These are phyloP conservation scores for Lasiosphaeria ovina DNA, from an alignment of 495 filamentous ascomycete genomes.

Conservation along the genomic window DNA sequence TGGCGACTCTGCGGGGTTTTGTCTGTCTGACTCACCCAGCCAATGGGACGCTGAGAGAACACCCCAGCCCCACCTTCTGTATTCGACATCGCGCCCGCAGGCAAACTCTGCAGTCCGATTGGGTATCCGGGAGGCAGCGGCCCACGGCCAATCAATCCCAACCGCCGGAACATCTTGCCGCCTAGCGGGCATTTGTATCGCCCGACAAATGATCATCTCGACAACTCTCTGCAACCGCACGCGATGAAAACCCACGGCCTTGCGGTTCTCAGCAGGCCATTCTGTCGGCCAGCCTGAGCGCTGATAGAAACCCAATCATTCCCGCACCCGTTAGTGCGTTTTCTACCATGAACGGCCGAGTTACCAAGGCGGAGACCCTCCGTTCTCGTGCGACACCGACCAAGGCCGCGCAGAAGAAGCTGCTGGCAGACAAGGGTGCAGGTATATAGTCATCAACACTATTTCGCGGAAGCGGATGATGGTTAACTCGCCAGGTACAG, in stretches of 20 bases:
- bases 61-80: too few relatives aligned
- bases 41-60: too few relatives aligned
- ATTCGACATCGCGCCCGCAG: too few relatives aligned
- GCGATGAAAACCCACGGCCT: constrained; percentile 17
- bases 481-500: constrained; percentile 19
- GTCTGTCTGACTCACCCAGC: too few relatives aligned
- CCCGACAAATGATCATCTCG: constrained; percentile 8
- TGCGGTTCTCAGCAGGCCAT: constrained; percentile 17
- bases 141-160: neutral
- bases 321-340: constrained; percentile 14
- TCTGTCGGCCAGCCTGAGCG: constrained; percentile 19
- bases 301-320: constrained; percentile 11
- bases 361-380: constrained; percentile 15
- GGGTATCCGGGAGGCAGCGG: neutral
- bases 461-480: constrained; percentile 11
- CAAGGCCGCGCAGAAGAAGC: constrained; percentile 15
- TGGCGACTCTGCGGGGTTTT: too few relatives aligned
- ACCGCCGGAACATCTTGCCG: neutral
- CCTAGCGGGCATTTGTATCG: too few relatives aligned
- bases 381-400: constrained; percentile 10
- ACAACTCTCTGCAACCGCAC: constrained; percentile 11
- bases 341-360: constrained; percentile 17
- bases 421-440: constrained; percentile 15
- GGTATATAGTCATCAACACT: constrained; percentile 12
- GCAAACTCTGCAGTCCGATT: too few relatives aligned